These are phyloP conservation scores for Diaporthe vexans DNA, from an alignment of 2,329 filamentous ascomycete genomes.

Conservation along the genomic window DNA sequence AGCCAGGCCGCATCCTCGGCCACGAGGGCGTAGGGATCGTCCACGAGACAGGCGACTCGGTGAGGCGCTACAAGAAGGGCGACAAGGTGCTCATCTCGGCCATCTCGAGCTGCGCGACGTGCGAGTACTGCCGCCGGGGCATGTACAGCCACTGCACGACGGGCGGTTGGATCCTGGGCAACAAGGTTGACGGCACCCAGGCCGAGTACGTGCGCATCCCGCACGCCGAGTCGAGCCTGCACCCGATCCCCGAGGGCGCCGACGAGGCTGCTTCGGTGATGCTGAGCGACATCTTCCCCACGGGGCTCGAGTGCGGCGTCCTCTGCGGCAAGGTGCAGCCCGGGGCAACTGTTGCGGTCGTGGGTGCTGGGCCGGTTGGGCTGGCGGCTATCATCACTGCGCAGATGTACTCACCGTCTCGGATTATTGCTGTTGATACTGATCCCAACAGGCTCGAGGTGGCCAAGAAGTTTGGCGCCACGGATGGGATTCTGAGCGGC, in stretches of 20 bases:
- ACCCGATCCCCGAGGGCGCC: constrained; percentile 57
- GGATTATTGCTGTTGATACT: constrained; percentile 65
- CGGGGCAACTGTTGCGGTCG: constrained; percentile 65
- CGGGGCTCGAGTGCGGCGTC: constrained; percentile 68
- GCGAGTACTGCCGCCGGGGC: constrained; percentile 63
- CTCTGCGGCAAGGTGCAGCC: constrained; percentile 65
- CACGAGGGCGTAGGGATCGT: constrained; percentile 68
- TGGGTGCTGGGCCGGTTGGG: constrained; percentile 70
- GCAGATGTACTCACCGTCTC: constrained; percentile 65
- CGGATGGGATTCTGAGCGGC: constrained; percentile 51
- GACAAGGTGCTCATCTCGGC: constrained; percentile 66
- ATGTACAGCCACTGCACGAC: constrained; percentile 67
- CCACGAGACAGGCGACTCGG: constrained; percentile 58
- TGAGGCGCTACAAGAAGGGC: constrained; percentile 62
- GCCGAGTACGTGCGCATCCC: constrained; percentile 69
- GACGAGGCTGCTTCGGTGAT: constrained; percentile 61
- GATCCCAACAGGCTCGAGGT: constrained; percentile 62
- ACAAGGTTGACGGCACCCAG: constrained; percentile 67
- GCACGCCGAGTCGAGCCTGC: constrained; percentile 63
- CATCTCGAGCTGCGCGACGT: constrained; percentile 65
- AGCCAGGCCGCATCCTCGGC: constrained; percentile 62
- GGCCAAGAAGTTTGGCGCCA: constrained; percentile 64
- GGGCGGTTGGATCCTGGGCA: constrained; percentile 69
- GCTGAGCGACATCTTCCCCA: constrained; percentile 70
- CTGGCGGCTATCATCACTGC: constrained; percentile 68